A percentile compares a stretch with the other conserved stretches of the same genome.
phyloP scores from a whole-genome alignment of 441 rosid species.

The Viola pubescens region DNA sequence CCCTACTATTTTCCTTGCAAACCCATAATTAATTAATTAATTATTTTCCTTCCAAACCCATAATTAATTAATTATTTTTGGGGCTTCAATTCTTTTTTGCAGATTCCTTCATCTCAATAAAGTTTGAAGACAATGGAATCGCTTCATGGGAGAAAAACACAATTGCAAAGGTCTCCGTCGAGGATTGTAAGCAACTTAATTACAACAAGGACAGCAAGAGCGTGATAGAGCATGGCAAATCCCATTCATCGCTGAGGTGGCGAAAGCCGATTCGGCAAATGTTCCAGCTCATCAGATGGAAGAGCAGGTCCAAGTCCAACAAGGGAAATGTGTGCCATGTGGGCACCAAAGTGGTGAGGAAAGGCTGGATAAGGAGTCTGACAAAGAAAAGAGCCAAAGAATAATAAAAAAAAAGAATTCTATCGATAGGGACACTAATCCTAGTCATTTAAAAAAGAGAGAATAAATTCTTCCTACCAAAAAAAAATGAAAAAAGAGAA shows the following conservation, averaged over 20 bases:
- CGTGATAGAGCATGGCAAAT: conserved; percentile 55
- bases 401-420: conserved; percentile 12
- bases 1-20: too few relatives aligned
- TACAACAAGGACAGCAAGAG: conserved; percentile 32
- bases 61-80: background rate
- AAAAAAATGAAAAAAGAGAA: too few relatives aligned
- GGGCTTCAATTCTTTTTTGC: conserved; percentile 10
- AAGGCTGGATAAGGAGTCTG: conserved; percentile 74
- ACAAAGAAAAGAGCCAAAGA: conserved; percentile 55
- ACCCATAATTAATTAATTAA: background rate
- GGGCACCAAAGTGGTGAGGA: conserved; percentile 57
- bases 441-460: background rate
- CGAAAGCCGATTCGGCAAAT: conserved; percentile 74
- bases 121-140: conserved; percentile 73
- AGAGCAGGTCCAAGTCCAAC: conserved; percentile 39
- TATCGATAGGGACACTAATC: conserved; percentile 22
- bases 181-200: conserved; percentile 24
- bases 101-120: conserved; percentile 90
- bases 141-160: conserved; percentile 80
- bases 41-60: background rate
- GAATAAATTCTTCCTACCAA: too few relatives aligned
- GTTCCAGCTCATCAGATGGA: conserved; percentile 67
- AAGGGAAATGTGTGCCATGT: conserved; percentile 58
- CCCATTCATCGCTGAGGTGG: conserved; percentile 68
- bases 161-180: conserved; percentile 40